phyloP scores from a whole-genome alignment of 495 filamentous ascomycete species.

The Daldinia loculata region DNA sequence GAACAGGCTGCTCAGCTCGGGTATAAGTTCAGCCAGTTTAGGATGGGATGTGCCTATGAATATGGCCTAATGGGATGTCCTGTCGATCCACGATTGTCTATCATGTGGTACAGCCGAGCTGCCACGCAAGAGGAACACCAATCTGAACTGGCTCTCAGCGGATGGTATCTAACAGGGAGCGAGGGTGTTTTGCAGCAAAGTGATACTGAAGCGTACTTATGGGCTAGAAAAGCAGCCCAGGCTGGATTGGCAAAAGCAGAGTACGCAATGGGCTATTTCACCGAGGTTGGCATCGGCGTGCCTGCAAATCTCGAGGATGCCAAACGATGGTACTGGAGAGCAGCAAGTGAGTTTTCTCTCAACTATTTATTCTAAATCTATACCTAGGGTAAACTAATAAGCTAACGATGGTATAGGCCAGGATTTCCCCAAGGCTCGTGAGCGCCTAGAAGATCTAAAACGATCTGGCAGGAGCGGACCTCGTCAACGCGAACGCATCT shows the following conservation, averaged over 20 bases:
- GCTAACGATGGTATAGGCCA: conserved; percentile 69
- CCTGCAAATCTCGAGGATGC: conserved; percentile 88
- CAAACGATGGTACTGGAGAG: conserved; percentile 97
- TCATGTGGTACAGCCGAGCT: conserved; percentile 91
- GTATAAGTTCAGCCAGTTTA: conserved; percentile 95
- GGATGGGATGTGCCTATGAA: conserved; percentile 86
- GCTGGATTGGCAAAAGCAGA: conserved; percentile 89
- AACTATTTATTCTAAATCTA: neutral
- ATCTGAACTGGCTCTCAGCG: conserved; percentile 87
- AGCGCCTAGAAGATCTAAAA: conserved; percentile 92
- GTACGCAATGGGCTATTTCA: conserved; percentile 98
- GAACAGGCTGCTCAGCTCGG: conserved; percentile 87
- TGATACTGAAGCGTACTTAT: conserved; percentile 96
- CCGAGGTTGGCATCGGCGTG: conserved; percentile 93
- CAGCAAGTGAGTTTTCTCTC: conserved; percentile 78
- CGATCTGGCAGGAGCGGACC: conserved; percentile 72
- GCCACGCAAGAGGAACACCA: conserved; percentile 96
- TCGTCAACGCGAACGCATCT: conserved; percentile 78
- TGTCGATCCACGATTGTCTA: conserved; percentile 82
- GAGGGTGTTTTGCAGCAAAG: conserved; percentile 89
- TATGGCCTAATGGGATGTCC: conserved; percentile 84
- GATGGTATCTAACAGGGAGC: conserved; percentile 95
- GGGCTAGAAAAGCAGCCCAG: conserved; percentile 91
- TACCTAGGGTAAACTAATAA: neutral
- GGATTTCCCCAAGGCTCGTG: conserved; percentile 90